Evolutionary conservation across 495 filamentous ascomycete species (phyloP), one percentile per base, ranked within the genome.

Genomic region (Trypethelium eluteriae): DNA sequence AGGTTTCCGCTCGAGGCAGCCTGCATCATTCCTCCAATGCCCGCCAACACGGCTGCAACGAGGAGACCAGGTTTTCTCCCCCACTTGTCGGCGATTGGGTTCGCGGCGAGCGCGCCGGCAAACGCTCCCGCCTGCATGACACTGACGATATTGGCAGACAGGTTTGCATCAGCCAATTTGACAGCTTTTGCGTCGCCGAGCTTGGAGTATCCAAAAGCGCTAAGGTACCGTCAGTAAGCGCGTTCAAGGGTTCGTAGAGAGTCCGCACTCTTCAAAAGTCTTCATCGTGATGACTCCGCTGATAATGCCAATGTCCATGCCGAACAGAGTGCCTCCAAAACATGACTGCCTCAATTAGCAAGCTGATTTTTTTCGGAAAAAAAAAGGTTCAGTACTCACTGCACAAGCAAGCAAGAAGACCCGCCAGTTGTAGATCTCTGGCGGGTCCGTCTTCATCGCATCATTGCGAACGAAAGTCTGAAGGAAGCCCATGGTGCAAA

Each of bases 391-490:
- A 32, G 32, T 3, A 59, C 53, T 59, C 1, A 59, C 53, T 36
- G 53, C 53, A 36, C 53, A 59, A 36, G 88, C 86, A 39, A 91
- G 76, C 41, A 84, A 74, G 69, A 86, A 90, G 25, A 88, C 86
- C 66, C 88, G 83, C 88, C 88, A 91, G 68, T 87, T 87, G 70
- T 92, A 92, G 71, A 92, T 89, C 78, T 92, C 86, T 65, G 81
- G 81, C 11, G 89, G 88, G 71, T 89, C 88, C 57, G 76, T 78
- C 76, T 83, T 87, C 86, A 91, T 91, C 53, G 89, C 85, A 68
- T 91, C 88, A 84, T 92, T 92, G 76, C 84, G 84, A 69, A 91
- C 86, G 71, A 92, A 84, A 68, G 82, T 85, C 68, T 78, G 81
- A 39, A 91, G 75, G 63, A 59, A 59, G 36, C 53, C 53, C 53